Evolutionary conservation across 1,284 basidiomycete species (phyloP), one percentile per base, ranked within the genome.

Genomic region (Agaricales sp.): DNA sequence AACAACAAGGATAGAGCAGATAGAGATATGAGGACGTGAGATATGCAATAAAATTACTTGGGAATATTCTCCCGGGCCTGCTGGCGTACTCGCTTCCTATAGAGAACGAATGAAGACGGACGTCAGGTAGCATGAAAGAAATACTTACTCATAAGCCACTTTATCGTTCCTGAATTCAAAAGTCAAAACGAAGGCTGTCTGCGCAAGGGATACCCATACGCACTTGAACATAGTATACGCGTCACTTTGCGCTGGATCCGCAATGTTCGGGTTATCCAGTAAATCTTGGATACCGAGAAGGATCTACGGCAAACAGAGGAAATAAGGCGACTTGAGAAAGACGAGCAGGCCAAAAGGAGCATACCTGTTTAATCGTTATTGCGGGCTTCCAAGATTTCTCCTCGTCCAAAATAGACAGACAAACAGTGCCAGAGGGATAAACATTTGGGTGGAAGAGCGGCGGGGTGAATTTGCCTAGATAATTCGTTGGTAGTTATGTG

Each of bases 331-430:
- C 22, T 47, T 21, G 22, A 23, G 41, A 20, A 3, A 26, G 51
- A 16, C 43, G 46, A 25, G 3, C 43, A 1, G 37, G 43, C 4
- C 38, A 44, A 16, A 26, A 24, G 19, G 16, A 22, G 30, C 77
- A 43, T 37, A 90, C 93, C 77, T 98, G 94, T 67, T 99, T 99
- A 69, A 99, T 92, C 1, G 94, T 99, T 59, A 99, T 98, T 1
- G 93, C 89, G 8, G 96, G 93, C 65, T 98, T 98, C 96, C 96
- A 99, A 3, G 85, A 87, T 67, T 99, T 99, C 67, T 99, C 96
- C 64, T 99, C 96, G 63, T 99, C 95, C 37, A 99, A 70, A 62
- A 99, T 99, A 13, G 93, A 97, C 19, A 99, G 75, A 64, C 96
- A 99, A 47, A 99, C 94, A 18, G 96, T 99, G 21, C 96, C 96